Evolutionary conservation across 495 filamentous ascomycete genomes (phyloP).

Genomic region (Talaromyces wortmannii): DNA sequence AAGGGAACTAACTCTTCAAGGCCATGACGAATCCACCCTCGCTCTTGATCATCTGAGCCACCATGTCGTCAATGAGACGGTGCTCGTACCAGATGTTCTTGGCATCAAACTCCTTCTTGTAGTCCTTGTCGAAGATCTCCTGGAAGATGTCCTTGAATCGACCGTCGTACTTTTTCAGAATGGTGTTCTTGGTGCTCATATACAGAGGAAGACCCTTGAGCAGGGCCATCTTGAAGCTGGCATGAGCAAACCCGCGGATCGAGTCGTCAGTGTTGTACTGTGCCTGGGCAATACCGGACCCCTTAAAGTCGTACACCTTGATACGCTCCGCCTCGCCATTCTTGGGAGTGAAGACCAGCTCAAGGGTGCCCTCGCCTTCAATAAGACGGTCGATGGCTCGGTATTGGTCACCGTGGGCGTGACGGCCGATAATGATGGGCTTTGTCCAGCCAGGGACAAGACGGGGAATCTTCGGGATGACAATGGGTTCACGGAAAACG

Average conservation of each 20-base stretch:
- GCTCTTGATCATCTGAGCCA: conserved; percentile 99
- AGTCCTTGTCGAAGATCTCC: conserved; percentile 83
- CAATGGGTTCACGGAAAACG: conserved; percentile 96
- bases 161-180: conserved; percentile 97
- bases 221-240: conserved; percentile 90
- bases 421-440: conserved; percentile 96
- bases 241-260: conserved; percentile 89
- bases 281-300: conserved; percentile 82
- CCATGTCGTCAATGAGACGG: conserved; percentile 98
- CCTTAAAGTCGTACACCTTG: conserved; percentile 85
- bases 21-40: conserved; percentile 94
- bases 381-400: conserved; percentile 85
- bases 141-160: conserved; percentile 99
- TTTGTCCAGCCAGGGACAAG: conserved; percentile 96
- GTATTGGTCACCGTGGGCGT: conserved; percentile 99
- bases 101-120: conserved; percentile 82
- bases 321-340: conserved; percentile 78
- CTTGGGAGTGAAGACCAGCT: conserved; percentile 86
- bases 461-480: conserved; percentile 86
- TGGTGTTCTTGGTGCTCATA: conserved; percentile 99
- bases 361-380: conserved; percentile 73
- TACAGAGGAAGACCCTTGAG: conserved; percentile 83
- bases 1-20: conserved; percentile 73
- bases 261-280: conserved; percentile 98
- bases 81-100: conserved; percentile 98